Base-by-base conservation (phyloP, 306 rosid genomes). In the Cucurbita argyrosperma region DNA sequence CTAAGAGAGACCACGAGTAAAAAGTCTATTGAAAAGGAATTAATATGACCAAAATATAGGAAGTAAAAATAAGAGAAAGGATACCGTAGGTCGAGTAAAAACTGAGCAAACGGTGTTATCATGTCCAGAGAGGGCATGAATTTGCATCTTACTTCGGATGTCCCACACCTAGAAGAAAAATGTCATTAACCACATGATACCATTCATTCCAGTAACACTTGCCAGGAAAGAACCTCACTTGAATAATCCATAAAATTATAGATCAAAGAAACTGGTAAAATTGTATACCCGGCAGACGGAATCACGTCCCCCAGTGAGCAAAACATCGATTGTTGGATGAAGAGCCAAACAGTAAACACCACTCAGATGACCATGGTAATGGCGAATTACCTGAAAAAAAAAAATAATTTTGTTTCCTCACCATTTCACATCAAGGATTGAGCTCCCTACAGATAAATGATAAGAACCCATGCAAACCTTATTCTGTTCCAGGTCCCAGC, bases 401-500 rank as follows among this genome's bases (percentile, higher is more conserved):
- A 72, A 76, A 79, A 53, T 13, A 68, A 42, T 57, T 45, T 19
- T 14, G 53, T 66, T 70, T 71, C 77, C 57, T 54, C 51, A 76
- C 77, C 50, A 69, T 71, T 71, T 52, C 42, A 45, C 10, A 63
- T 42, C 11, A 11, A 61, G 11, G 80, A 30, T 46, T 55, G 53
- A 61, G 30, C 73, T 85, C 69, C 19, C 15, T 54, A 61, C 4
- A 46, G 18, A 59, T 64, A 47, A 46, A 60, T n/a, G 8, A 9
- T 26, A 62, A 46, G 42, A 68, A 49, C 35, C 35, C 42, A 67
- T 63, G 75, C 68, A 71, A 38, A 94, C 99, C 91, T 94, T 94
- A 77, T 94, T 94, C 88, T 94, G 99, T 69, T 94, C 99, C 76
- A 94, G 97, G 82, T 94, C 99, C 99, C 99, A 94, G 81, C 99